These are phyloP conservation scores for Zygosaccharomyces gambellarensis DNA, from an alignment of 805 yeast species.

Conservation along the genomic window DNA sequence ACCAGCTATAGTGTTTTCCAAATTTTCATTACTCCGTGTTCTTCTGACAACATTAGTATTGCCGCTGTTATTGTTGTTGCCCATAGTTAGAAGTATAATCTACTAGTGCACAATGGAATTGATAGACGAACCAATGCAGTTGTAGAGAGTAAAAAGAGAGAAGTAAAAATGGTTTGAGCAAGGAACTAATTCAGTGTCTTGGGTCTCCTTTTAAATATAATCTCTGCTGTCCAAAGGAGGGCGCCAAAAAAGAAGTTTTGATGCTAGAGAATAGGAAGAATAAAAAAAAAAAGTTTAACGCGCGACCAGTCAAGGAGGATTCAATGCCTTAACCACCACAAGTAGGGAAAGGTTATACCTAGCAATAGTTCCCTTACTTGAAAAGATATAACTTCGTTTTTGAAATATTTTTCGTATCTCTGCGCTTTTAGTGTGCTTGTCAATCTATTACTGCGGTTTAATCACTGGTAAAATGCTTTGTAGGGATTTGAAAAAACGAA, in stretches of 20 bases:
- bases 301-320: constrained; percentile 2
- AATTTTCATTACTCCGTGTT: not conserved
- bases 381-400: not conserved
- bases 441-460: not conserved
- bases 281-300: not conserved
- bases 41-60: not conserved
- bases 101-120: not conserved
- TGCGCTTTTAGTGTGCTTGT: constrained; percentile 1
- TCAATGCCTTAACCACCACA: constrained; percentile 1
- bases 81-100: not conserved
- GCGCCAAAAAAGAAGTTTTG: constrained; percentile 3
- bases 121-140: not conserved
- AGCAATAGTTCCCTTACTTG: not conserved
- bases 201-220: constrained; percentile 3
- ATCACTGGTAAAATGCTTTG: not conserved
- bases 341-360: constrained; percentile 5
- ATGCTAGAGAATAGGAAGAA: no score
- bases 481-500: not conserved
- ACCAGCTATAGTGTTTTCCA: not conserved
- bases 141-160: not conserved
- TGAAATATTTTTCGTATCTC: constrained; percentile 3
- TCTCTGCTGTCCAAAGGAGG: constrained; percentile 1
- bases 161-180: not conserved
- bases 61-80: constrained; percentile 4
- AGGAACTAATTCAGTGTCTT: not conserved